Percentiles rank a stretch among this genome's conserved stretches.
These are phyloP conservation scores for Aspergillus oerlinghausenensis DNA, from an alignment of 2,329 filamentous ascomycete species.

Conservation along the genomic window DNA sequence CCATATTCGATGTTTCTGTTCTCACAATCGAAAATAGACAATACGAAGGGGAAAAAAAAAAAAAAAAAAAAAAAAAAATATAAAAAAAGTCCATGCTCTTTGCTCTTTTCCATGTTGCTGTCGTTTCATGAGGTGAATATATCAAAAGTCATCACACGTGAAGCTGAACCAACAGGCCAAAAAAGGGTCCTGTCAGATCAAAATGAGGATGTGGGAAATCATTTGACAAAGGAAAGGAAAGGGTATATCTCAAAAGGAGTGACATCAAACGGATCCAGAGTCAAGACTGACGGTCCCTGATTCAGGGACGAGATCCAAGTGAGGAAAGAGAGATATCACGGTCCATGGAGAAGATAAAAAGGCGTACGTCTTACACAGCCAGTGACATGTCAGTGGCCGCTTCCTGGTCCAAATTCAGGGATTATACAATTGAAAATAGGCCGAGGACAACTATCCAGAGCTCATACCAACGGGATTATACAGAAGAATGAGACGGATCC, in stretches of 20 bases:
- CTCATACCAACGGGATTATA: neutral
- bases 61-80: too few relatives aligned
- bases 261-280: neutral
- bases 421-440: neutral
- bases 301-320: neutral
- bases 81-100: slow-evolving; percentile 1
- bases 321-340: neutral
- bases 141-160: slow-evolving; percentile 11
- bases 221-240: slow-evolving; percentile 2
- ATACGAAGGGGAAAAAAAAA: neutral
- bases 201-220: slow-evolving; percentile 2
- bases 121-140: slow-evolving; percentile 11
- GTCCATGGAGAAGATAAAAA: neutral
- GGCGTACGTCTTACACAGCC: neutral
- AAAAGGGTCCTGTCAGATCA: neutral
- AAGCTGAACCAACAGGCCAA: neutral
- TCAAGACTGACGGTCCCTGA: neutral
- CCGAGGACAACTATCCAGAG: neutral
- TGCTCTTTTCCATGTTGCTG: slow-evolving; percentile 7
- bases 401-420: neutral
- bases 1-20: slow-evolving; percentile 5
- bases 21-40: neutral
- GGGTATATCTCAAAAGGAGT: slow-evolving; percentile 5
- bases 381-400: neutral
- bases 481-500: neutral